phyloP scores from a whole-genome alignment of 2,329 filamentous ascomycete species.

The Pleoardoris graminearum region DNA sequence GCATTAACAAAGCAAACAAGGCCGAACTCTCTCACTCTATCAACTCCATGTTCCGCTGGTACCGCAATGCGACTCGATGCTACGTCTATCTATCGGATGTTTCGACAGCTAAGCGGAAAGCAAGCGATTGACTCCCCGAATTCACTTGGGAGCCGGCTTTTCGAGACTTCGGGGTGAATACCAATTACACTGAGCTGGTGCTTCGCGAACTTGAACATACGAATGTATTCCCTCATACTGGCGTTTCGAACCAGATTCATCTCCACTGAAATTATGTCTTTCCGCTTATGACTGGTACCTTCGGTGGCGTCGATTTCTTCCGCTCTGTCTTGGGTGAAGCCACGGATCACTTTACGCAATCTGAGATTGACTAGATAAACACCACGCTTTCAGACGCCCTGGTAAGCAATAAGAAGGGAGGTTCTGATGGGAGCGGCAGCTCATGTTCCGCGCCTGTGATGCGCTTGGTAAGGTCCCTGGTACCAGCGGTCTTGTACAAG shows the following conservation, averaged over 20 bases:
- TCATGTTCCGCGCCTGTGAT: constrained; percentile 55
- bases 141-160: too few relatives aligned
- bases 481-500: constrained; percentile 50
- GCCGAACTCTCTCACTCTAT: too few relatives aligned
- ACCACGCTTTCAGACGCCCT: constrained; percentile 48
- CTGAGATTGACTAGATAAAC: constrained; percentile 53
- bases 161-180: constrained; percentile 60
- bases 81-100: too few relatives aligned
- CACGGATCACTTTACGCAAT: constrained; percentile 54
- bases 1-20: too few relatives aligned
- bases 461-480: constrained; percentile 75
- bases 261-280: constrained; percentile 54
- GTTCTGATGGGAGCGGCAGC: too few relatives aligned
- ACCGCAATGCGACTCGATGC: too few relatives aligned
- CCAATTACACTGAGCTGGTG: constrained; percentile 59
- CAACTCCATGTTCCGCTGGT: too few relatives aligned
- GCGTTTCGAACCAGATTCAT: constrained; percentile 50
- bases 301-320: constrained; percentile 57
- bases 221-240: constrained; percentile 57
- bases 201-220: constrained; percentile 56
- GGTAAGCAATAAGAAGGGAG: constrained; percentile 34
- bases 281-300: constrained; percentile 59
- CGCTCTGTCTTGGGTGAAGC: constrained; percentile 56
- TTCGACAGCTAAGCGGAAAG: too few relatives aligned
- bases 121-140: too few relatives aligned